Evolutionary conservation across 768 basidiomycete genomes (phyloP), one percentile per base, ranked within the genome.

Genomic region (Mycena sanguinolenta): DNA sequence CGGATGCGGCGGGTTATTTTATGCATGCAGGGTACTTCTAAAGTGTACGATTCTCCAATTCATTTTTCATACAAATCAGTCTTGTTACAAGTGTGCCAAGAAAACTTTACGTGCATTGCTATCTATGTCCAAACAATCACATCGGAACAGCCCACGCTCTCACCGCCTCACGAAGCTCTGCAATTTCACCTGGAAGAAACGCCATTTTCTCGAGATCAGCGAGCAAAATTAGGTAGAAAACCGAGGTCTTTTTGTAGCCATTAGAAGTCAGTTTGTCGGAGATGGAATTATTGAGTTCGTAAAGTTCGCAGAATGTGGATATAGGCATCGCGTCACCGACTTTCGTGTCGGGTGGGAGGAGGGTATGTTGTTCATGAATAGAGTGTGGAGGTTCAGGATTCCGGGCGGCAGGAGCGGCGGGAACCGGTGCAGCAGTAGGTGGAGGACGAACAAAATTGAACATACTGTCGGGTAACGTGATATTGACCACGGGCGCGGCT

Each of bases 1-100:
- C 42, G 17, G 74, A 77, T 61, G 74, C 74, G 8, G 39, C 44
- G 28, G 70, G 75, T 0, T 76, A 74, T 58, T 70, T 75, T 28
- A 58, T 63, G 28, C 73, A 75, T 32, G 54, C 73, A 16, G 74
- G 75, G 2, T 76, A 76, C 27, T 53, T 72, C 30, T 75, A 69
- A 55, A 19, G 4, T 30, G 2, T 38, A 38, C 14, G 2, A 32
- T 1, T n/a, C 1, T 50, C 32, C 4, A 34, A 34, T 34, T 25
- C 39, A 23, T 46, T 61, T 7, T 34, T 27, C n/a, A 9, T 46
- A 46, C 21, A 46, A n/a, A 7, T 7, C 44, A 46, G 44, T 39
- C 13, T 10, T 9, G 13, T 50, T 50, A 12, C 23, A 25, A 50
- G n/a, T 25, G 49, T 9, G 10, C 52, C 65, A 58, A 58, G 55